Evolutionary conservation across 2,329 filamentous ascomycete species (phyloP).

Genomic region (Chaetomium strumarium): DNA sequence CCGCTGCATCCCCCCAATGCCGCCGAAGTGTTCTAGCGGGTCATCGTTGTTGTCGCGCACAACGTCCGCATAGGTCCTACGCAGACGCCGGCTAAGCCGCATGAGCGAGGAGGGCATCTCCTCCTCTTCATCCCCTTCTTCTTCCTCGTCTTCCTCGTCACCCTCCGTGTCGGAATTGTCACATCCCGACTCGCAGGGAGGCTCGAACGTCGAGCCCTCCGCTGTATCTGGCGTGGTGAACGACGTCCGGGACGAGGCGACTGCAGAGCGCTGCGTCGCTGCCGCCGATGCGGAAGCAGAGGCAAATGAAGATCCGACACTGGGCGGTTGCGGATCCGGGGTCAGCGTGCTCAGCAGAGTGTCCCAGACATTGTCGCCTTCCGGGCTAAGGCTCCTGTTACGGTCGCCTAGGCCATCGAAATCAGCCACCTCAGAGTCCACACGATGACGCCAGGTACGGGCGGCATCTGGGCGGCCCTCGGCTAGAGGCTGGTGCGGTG

Average conservation of each 20-base stretch:
- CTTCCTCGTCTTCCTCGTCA: slow-evolving; percentile 37
- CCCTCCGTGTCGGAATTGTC: slow-evolving; percentile 52
- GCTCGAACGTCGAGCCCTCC: slow-evolving; percentile 34
- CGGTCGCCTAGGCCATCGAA: slow-evolving; percentile 79
- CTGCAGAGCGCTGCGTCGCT: slow-evolving; percentile 37
- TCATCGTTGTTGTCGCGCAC: slow-evolving; percentile 26
- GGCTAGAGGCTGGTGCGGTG: too few relatives aligned
- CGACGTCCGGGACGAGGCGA: slow-evolving; percentile 42
- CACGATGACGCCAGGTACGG: too few relatives aligned
- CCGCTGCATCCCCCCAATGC: slow-evolving; percentile 57
- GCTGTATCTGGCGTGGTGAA: slow-evolving; percentile 36
- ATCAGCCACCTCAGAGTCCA: background rate
- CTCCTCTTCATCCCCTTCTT: slow-evolving; percentile 28
- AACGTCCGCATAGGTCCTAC: slow-evolving; percentile 39
- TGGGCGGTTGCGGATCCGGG: slow-evolving; percentile 75
- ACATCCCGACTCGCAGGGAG: slow-evolving; percentile 46
- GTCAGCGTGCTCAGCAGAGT: slow-evolving; percentile 74
- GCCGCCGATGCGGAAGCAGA: slow-evolving; percentile 51
- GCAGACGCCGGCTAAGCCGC: background rate
- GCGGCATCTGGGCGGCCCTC: too few relatives aligned
- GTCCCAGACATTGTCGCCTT: slow-evolving; percentile 65
- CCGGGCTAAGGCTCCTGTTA: slow-evolving; percentile 73
- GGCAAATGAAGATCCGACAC: slow-evolving; percentile 74
- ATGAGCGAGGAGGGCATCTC: slow-evolving; percentile 21
- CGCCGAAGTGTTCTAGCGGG: slow-evolving; percentile 35